phyloP scores from a whole-genome alignment of 164 flowering plant genomes.

The Vitis rotundifolia region DNA sequence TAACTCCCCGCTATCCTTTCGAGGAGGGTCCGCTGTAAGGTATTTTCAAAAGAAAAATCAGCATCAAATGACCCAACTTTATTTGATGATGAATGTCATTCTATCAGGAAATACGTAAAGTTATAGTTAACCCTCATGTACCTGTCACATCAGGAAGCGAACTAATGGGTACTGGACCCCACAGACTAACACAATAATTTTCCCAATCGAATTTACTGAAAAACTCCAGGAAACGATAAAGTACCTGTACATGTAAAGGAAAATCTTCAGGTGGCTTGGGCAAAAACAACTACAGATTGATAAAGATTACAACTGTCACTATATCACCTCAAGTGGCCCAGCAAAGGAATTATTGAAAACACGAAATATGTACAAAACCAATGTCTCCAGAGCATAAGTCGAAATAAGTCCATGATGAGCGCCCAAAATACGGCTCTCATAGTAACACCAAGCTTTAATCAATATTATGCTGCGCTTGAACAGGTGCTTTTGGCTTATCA shows the following conservation, averaged over 20 bases:
- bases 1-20: constrained; percentile 81
- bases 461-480: constrained; percentile 96
- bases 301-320: background rate
- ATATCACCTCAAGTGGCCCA: constrained; percentile 92
- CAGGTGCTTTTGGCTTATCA: constrained; percentile 76
- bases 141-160: constrained; percentile 91
- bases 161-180: constrained; percentile 93
- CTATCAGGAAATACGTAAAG: background rate
- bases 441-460: constrained; percentile 99
- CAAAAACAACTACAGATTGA: constrained; percentile 5
- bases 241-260: constrained; percentile 58
- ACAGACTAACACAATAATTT: constrained; percentile 86
- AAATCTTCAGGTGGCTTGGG: constrained; percentile 6
- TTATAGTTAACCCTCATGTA: constrained; percentile 16
- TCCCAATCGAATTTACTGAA: constrained; percentile 99
- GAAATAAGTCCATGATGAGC: constrained; percentile 99
- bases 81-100: background rate
- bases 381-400: constrained; percentile 93
- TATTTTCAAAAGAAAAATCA: constrained; percentile 10
- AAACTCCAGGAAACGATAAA: constrained; percentile 92
- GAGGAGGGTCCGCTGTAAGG: constrained; percentile 83
- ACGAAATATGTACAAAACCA: constrained; percentile 96
- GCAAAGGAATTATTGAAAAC: constrained; percentile 86
- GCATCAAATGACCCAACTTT: constrained; percentile 7
- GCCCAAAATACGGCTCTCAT: constrained; percentile 97